These are phyloP conservation scores for Hondaea fermentalgiana DNA, from an alignment of 108 stramenopile species.

Conservation along the genomic window DNA sequence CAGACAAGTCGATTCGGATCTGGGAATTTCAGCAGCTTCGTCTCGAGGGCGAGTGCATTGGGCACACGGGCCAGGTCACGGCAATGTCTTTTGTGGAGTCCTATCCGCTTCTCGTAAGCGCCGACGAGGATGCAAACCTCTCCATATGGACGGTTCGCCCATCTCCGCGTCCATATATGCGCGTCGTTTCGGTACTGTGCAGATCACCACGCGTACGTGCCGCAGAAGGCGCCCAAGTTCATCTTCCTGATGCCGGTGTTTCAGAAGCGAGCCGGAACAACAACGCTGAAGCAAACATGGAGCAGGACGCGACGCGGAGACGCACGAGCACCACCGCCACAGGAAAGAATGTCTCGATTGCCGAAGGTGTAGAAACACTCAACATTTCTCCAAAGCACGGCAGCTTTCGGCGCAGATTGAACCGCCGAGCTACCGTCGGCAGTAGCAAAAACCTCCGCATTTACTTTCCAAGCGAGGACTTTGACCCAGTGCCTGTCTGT, in stretches of 20 bases:
- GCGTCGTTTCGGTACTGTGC: background rate
- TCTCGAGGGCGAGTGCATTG: background rate
- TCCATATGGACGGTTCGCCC: constrained; percentile 13
- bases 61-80: background rate
- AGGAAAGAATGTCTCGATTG: too few relatives aligned
- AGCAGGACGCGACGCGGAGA: too few relatives aligned
- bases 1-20: constrained; percentile 25
- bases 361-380: too few relatives aligned
- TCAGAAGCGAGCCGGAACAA: background rate
- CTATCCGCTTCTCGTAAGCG: background rate
- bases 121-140: constrained; percentile 5
- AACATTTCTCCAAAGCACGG: too few relatives aligned
- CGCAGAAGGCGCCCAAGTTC: background rate
- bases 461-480: background rate
- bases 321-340: too few relatives aligned
- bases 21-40: constrained; percentile 34
- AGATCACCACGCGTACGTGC: background rate
- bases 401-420: too few relatives aligned
- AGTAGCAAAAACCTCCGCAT: background rate
- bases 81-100: background rate
- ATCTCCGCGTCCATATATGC: background rate
- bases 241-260: background rate
- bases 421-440: too few relatives aligned
- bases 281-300: background rate
- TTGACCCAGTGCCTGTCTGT: background rate